Evolutionary conservation across 23 red algal genomes (phyloP).

Genomic region (Chondrus crispus): DNA sequence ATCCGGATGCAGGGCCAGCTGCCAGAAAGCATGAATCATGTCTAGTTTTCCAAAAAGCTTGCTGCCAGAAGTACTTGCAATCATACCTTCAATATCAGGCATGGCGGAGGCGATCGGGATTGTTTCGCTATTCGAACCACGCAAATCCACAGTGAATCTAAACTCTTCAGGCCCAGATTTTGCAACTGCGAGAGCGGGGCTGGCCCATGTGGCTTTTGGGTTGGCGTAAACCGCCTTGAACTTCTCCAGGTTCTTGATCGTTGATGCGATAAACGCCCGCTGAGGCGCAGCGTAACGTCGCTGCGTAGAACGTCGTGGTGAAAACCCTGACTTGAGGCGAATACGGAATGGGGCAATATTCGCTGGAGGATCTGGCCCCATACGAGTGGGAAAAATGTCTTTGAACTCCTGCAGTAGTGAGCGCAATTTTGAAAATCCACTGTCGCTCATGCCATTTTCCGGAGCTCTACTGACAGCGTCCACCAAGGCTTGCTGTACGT

Average conservation of each 20-base stretch:
- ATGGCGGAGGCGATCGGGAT: not conserved
- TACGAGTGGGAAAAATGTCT: not conserved
- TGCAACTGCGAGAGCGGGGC: not conserved
- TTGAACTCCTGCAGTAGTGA: not conserved
- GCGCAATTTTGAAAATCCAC: not conserved
- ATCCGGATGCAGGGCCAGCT: not conserved
- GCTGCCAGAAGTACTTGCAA: not conserved
- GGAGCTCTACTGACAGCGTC: not conserved
- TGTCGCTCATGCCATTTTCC: not conserved
- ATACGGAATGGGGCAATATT: not conserved
- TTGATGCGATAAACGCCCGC: not conserved
- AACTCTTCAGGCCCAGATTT: not conserved
- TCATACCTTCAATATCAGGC: not conserved
- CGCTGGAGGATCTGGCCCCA: not conserved
- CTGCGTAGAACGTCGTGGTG: not conserved
- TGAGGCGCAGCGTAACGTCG: not conserved
- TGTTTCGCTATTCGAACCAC: not conserved
- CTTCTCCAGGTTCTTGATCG: too few relatives aligned
- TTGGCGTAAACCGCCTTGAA: not conserved
- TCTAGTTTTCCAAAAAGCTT: slow-evolving; percentile 22
- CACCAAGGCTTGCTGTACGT: not conserved
- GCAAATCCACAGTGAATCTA: not conserved
- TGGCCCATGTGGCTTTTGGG: not conserved
- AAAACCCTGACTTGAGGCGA: not conserved
- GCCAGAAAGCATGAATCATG: not conserved